These are phyloP conservation scores for Kappamyces sp. DNA, from an alignment of 192 early-diverging fungal species.

Conservation along the genomic window DNA sequence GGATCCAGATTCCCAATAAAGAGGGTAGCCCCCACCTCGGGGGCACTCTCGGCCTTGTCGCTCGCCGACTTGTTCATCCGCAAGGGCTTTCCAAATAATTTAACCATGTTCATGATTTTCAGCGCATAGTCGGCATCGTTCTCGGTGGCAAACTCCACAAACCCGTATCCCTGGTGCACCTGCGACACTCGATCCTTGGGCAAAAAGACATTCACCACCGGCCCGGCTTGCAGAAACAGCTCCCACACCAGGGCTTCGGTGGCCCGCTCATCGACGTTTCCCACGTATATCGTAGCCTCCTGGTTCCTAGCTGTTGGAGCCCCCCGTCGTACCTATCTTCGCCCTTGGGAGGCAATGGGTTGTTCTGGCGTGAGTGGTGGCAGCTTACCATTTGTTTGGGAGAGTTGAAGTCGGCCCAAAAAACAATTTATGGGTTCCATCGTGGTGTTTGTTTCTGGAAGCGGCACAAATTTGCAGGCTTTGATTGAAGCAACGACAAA, in stretches of 20 bases:
- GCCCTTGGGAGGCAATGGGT: no score
- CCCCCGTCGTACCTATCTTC: constrained; percentile 42
- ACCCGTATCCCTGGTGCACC: constrained; percentile 90
- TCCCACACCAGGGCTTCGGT: constrained; percentile 96
- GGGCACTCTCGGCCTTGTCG: constrained; percentile 72
- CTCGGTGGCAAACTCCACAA: constrained; percentile 88
- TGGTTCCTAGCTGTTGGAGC: constrained; percentile 64
- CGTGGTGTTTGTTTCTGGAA: constrained; percentile 92
- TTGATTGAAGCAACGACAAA: constrained; percentile 72
- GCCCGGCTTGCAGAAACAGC: constrained; percentile 96
- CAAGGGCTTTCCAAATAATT: constrained; percentile 90
- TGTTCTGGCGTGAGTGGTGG: no score
- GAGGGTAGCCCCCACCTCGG: constrained; percentile 93
- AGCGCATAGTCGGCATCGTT: constrained; percentile 96
- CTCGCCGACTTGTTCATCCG: constrained; percentile 82
- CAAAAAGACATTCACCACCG: constrained; percentile 90
- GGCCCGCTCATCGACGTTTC: constrained; percentile 92
- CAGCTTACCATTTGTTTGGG: no score
- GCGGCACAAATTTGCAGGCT: constrained; percentile 94
- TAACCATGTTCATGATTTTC: constrained; percentile 91
- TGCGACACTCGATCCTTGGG: constrained; percentile 97
- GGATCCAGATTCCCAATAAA: constrained; percentile 96
- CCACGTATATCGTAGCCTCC: constrained; percentile 95
- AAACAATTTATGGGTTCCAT: constrained; percentile 25
- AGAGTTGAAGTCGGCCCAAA: no score